phyloP scores from a whole-genome alignment of 1,284 basidiomycete species.

The Cryptococcus sp. region DNA sequence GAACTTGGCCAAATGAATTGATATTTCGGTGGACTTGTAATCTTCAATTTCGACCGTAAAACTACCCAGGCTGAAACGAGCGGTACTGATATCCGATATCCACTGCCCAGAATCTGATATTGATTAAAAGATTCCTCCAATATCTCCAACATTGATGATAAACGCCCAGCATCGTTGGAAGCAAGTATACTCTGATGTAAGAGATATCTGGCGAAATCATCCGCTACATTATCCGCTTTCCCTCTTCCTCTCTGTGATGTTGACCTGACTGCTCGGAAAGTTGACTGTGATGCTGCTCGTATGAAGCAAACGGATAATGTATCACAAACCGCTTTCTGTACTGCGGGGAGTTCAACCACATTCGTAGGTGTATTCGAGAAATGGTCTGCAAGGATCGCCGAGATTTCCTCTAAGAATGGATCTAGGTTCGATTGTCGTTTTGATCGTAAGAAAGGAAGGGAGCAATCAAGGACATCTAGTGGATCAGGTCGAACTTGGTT shows the following conservation, averaged over 20 bases:
- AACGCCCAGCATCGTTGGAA: not conserved
- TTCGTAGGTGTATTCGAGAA: not conserved
- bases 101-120: not conserved
- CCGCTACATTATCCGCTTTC: not conserved
- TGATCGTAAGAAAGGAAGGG: not conserved
- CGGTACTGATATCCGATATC: slow-evolving; percentile 1
- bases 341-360: not conserved
- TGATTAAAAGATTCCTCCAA: not conserved
- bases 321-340: not conserved
- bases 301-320: not conserved
- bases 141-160: not conserved
- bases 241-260: not conserved
- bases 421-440: not conserved
- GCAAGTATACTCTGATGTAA: not conserved
- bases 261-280: not conserved
- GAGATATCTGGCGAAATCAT: slow-evolving; percentile 1
- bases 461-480: not conserved
- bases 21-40: not conserved
- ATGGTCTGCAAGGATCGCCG: not conserved
- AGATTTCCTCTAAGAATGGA: not conserved
- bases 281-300: not conserved
- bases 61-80: slow-evolving; percentile 12
- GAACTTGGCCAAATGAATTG: slow-evolving; percentile 1
- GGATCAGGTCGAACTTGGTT: not conserved
- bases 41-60: slow-evolving; percentile 4